Percentiles rank a stretch among this genome's conserved stretches.
Evolutionary conservation across 2,329 filamentous ascomycete species (phyloP).

Genomic region (Acephala macrosclerotiorum): DNA sequence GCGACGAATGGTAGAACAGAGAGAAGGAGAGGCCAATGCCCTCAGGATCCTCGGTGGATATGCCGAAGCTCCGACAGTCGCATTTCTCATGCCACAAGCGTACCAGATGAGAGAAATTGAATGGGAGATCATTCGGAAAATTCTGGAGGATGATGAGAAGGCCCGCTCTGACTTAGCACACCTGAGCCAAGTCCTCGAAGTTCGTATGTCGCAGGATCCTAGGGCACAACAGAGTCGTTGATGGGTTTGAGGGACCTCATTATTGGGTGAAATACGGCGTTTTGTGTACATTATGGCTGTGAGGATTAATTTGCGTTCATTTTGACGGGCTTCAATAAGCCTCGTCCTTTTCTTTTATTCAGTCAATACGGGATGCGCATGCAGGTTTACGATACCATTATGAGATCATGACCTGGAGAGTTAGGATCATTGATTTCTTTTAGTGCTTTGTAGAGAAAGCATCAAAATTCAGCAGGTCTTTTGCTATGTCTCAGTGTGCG

Average conservation of each 20-base stretch:
- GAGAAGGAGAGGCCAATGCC: conserved; percentile 63
- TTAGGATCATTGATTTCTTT: conserved; percentile 32
- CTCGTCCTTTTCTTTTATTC: conserved; percentile 9
- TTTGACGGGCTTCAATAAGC: conserved; percentile 2
- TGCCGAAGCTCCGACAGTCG: conserved; percentile 69
- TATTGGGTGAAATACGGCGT: neutral
- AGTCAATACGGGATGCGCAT: conserved; percentile 3
- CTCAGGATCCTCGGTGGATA: conserved; percentile 68
- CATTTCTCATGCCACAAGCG: conserved; percentile 74
- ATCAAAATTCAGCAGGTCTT: neutral
- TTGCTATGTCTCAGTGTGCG: neutral
- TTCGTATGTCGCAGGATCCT: conserved; percentile 29
- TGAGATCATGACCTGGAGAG: conserved; percentile 34
- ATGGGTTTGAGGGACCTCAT: neutral
- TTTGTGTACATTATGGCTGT: conserved; percentile 12
- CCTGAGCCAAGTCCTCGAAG: conserved; percentile 61
- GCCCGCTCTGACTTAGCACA: conserved; percentile 52
- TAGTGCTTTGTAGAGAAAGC: conserved; percentile 10
- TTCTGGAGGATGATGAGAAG: conserved; percentile 42
- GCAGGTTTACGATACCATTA: conserved; percentile 35
- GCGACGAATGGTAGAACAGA: conserved; percentile 54
- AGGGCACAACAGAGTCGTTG: conserved; percentile 8
- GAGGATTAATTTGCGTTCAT: neutral
- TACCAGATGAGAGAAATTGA: conserved; percentile 74
- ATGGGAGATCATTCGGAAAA: conserved; percentile 73